phyloP scores from a whole-genome alignment of 163 green algal genomes.

The Trebouxiophyceae sp. region DNA sequence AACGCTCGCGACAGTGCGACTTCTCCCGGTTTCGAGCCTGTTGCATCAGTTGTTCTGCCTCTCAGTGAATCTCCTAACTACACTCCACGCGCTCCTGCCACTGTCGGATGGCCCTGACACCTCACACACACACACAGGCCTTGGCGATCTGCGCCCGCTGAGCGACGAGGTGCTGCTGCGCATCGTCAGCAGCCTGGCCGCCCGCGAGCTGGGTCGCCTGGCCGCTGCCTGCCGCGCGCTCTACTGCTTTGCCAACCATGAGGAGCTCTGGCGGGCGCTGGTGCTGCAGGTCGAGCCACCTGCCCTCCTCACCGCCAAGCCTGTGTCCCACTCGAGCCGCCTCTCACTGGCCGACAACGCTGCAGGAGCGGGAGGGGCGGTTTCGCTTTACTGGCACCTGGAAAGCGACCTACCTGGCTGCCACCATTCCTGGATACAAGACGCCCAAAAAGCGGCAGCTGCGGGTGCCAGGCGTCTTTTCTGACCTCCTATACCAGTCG shows the following conservation, averaged over 20 bases:
- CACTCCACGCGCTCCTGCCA: background rate
- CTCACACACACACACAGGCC: no score
- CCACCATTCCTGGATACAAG: background rate
- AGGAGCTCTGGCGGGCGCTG: conserved; percentile 84
- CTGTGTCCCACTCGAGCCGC: no score
- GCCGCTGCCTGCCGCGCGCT: conserved; percentile 42
- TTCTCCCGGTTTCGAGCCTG: background rate
- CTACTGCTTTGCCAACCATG: conserved; percentile 71
- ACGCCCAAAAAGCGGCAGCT: background rate
- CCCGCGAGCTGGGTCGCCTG: conserved; percentile 45
- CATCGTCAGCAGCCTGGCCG: conserved; percentile 45
- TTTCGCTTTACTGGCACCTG: conserved; percentile 32
- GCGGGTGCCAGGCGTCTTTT: conserved; percentile 62
- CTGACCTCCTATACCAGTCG: conserved; percentile 86
- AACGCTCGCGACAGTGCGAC: background rate
- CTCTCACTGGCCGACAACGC: no score
- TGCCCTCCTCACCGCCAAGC: no score
- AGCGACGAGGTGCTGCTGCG: conserved; percentile 67
- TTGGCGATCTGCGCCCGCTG: conserved; percentile 63
- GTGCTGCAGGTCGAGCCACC: conserved; percentile 74
- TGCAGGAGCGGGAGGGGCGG: conserved; percentile 18
- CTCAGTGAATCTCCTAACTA: background rate
- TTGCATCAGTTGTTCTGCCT: background rate
- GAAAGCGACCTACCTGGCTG: conserved; percentile 42
- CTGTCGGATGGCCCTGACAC: background rate